Percentiles rank a stretch among this genome's conserved stretches.
Conservation (phyloP, 352 stramenopile species). For the Albugo candida region DNA sequence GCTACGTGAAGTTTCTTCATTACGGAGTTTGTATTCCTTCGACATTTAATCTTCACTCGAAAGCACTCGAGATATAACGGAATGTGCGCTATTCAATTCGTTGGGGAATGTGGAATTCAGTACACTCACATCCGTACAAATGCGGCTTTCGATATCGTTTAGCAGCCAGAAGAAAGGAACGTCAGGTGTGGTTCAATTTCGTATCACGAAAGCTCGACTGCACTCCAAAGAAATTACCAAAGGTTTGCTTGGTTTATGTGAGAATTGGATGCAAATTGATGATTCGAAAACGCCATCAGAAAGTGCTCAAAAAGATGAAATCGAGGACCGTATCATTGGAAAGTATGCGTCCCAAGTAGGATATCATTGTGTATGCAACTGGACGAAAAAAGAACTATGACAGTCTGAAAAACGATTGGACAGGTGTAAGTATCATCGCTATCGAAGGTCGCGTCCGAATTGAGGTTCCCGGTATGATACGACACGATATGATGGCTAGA, state of each 20-base stretch:
- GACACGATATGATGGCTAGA: slow-evolving; percentile 82
- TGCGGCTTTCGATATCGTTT: slow-evolving; percentile 52
- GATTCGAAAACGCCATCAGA: slow-evolving; percentile 29
- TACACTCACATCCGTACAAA: slow-evolving; percentile 25
- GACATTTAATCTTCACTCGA: slow-evolving; percentile 40
- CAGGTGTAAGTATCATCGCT: slow-evolving; percentile 75
- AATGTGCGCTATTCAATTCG: slow-evolving; percentile 58
- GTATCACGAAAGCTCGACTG: slow-evolving; percentile 25
- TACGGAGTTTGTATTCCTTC: slow-evolving; percentile 52
- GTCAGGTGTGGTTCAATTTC: slow-evolving; percentile 43
- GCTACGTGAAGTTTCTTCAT: slow-evolving; percentile 44
- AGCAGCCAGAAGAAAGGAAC: slow-evolving; percentile 69
- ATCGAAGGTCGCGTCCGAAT: slow-evolving; percentile 87
- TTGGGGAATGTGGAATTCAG: slow-evolving; percentile 45
- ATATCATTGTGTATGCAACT: slow-evolving; percentile 37
- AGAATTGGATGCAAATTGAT: slow-evolving; percentile 39
- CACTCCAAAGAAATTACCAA: slow-evolving; percentile 66
- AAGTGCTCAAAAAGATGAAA: slow-evolving; percentile 33
- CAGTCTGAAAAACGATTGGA: slow-evolving; percentile 74
- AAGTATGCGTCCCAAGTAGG: slow-evolving; percentile 64
- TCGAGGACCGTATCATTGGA: slow-evolving; percentile 39
- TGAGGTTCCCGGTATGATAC: slow-evolving; percentile 86
- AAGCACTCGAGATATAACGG: slow-evolving; percentile 66
- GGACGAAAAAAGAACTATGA: slow-evolving; percentile 46
- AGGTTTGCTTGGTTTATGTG: slow-evolving; percentile 49